Conservation (phyloP, 2,329 filamentous ascomycete genomes). For the Stachybotrys elegans region DNA sequence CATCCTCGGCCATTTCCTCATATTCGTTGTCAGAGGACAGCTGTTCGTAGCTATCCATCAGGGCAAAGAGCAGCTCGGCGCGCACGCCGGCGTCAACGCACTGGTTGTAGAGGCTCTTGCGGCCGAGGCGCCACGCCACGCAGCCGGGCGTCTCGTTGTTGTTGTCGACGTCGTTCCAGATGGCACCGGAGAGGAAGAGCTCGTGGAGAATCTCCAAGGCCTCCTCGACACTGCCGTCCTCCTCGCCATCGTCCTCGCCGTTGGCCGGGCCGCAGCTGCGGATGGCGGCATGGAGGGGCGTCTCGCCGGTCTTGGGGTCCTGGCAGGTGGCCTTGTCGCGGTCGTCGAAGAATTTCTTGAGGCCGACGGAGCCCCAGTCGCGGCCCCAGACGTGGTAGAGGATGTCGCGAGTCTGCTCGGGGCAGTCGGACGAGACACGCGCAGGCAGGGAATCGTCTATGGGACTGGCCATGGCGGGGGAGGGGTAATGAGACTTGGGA, state of each 20-base stretch:
- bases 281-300: conserved; percentile 85
- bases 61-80: conserved; percentile 78
- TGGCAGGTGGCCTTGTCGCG: conserved; percentile 67
- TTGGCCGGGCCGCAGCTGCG: conserved; percentile 57
- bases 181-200: conserved; percentile 81
- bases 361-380: conserved; percentile 49
- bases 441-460: conserved; percentile 46
- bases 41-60: conserved; percentile 76
- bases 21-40: conserved; percentile 50
- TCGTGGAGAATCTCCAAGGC: conserved; percentile 66
- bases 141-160: conserved; percentile 90
- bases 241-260: conserved; percentile 22
- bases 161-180: conserved; percentile 92
- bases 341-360: conserved; percentile 64
- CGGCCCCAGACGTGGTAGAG: conserved; percentile 52
- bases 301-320: conserved; percentile 79
- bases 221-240: conserved; percentile 46
- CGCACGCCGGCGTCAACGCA: conserved; percentile 88
- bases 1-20: conserved; percentile 32
- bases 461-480: conserved; percentile 26
- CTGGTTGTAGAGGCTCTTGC: conserved; percentile 68
- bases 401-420: conserved; percentile 44
- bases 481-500: conserved; percentile 6
- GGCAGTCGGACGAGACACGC: conserved; percentile 50
- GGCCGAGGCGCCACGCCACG: conserved; percentile 66